Conservation (phyloP, 1,139 yeast species). For the Candida frijolesensis region DNA sequence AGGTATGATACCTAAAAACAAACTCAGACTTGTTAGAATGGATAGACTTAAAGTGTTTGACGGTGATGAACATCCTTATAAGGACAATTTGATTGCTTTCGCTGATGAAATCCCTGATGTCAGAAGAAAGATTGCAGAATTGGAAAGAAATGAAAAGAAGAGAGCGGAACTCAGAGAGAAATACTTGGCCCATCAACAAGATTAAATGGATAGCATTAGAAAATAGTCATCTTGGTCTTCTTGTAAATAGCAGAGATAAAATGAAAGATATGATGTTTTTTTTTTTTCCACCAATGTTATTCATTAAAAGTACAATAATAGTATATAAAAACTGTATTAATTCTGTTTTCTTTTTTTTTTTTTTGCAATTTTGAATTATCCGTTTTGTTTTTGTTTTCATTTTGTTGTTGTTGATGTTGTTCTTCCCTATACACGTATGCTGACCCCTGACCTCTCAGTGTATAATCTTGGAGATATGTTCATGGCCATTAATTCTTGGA, state of each 20-base stretch:
- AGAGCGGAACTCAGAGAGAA: slow-evolving; percentile 38
- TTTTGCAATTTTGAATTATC: neutral
- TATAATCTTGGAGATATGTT: slow-evolving; percentile 87
- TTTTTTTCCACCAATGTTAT: slow-evolving; percentile 4
- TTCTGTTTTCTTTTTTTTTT: neutral
- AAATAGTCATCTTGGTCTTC: neutral
- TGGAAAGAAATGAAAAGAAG: slow-evolving; percentile 39
- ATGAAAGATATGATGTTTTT: slow-evolving; percentile 4
- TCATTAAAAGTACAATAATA: slow-evolving; percentile 6
- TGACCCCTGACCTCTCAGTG: slow-evolving; percentile 59
- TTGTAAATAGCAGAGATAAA: slow-evolving; percentile 7
- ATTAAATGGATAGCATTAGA: neutral
- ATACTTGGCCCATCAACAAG: slow-evolving; percentile 24
- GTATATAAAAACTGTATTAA: neutral
- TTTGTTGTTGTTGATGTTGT: neutral
- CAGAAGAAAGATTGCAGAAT: slow-evolving; percentile 38
- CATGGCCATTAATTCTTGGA: slow-evolving; percentile 99
- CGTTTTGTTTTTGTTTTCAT: slow-evolving; percentile 1
- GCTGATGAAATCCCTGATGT: slow-evolving; percentile 76
- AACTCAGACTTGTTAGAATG: slow-evolving; percentile 74
- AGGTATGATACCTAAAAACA: slow-evolving; percentile 95
- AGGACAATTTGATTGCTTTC: slow-evolving; percentile 78
- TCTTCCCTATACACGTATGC: slow-evolving; percentile 36
- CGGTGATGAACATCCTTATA: slow-evolving; percentile 86
- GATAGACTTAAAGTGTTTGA: slow-evolving; percentile 86